These are phyloP conservation scores for Kentomonas sorsogonicus DNA, from an alignment of 208 protist genomes.

Conservation along the genomic window DNA sequence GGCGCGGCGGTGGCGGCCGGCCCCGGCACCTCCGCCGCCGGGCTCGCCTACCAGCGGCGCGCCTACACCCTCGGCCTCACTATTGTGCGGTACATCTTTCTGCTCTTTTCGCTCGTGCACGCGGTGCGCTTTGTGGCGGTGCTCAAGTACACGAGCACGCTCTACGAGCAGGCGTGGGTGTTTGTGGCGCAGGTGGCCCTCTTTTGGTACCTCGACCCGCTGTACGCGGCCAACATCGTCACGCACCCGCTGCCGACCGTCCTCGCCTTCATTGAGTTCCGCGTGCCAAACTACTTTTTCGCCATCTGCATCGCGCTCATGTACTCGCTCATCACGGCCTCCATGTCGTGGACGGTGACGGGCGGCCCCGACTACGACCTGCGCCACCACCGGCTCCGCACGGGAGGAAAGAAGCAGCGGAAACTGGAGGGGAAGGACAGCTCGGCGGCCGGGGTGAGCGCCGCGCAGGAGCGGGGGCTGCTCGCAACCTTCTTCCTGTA, in stretches of 20 bases:
- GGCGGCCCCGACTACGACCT: background rate
- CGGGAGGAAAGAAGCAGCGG: background rate
- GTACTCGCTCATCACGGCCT: constrained; percentile 79
- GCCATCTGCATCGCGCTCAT: constrained; percentile 68
- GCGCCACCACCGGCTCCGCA: background rate
- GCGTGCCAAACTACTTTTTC: constrained; percentile 71
- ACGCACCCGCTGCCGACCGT: constrained; percentile 28
- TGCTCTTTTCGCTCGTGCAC: constrained; percentile 58
- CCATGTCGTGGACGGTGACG: constrained; percentile 47
- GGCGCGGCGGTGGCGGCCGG: constrained; percentile 10
- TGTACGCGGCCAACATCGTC: constrained; percentile 39
- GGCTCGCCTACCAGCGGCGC: constrained; percentile 48
- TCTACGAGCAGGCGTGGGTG: constrained; percentile 78
- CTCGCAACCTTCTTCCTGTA: constrained; percentile 19
- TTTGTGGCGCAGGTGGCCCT: constrained; percentile 56
- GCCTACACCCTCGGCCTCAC: constrained; percentile 50
- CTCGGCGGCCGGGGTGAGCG: too few relatives aligned
- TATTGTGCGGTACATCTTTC: constrained; percentile 63
- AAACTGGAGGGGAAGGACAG: background rate
- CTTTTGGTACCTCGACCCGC: constrained; percentile 76
- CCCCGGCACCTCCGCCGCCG: constrained; percentile 27
- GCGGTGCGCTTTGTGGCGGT: constrained; percentile 60
- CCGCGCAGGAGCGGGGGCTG: too few relatives aligned
- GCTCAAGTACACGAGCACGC: constrained; percentile 48
- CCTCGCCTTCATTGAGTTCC: constrained; percentile 74